Evolutionary conservation across 78 protist genomes (phyloP), one percentile per base, ranked within the genome.

Genomic region (Blattamonas nauphoetae): DNA sequence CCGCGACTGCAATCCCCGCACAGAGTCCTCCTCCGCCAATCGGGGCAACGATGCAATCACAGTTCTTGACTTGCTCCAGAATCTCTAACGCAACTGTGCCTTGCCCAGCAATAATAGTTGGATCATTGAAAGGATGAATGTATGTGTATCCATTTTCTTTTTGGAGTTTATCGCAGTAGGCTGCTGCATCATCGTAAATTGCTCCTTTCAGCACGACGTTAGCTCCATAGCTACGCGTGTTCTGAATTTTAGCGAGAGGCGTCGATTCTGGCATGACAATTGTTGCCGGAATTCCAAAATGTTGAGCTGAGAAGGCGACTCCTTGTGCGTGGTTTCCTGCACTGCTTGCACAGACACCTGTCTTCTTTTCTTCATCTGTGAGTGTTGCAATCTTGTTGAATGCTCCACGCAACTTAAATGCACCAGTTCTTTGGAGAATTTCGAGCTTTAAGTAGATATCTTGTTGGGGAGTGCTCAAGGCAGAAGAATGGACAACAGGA

Each of bases 251-350:
- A 87, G 91, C 90, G 34, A 42, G 29, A 6, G 95, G 95, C 32
- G 95, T 93, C 29, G 55, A 45, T 0, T 45, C 71, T 32, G 95
- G 95, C 95, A 93, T 93, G 33, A 91, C 92, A 32, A 93, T 93
- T 33, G 46, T 81, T 3, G 93, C 92, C 42, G 85, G 87, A 77
- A 84, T 41, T 11, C 87, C 89, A n/a, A 90, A 63, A 36, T 42
- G 4, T 34, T 3, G 35, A n/a, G 91, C 93, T 11, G 87, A 42
- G 41, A 89, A 38, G 4, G 93, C 93, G n/a, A 91, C 93, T 64
- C 95, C 95, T 80, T 93, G 95, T 41, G 95, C 95, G 77, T 93
- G 95, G 85, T 93, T 93, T 21, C 95, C 95, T 3, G 94, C 95
- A 0, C 91, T 87, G 81, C 93, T 88, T 1, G 93, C 91, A 44